These are phyloP conservation scores for Thecaphora frezii DNA, from an alignment of 1,284 basidiomycete genomes.

Conservation along the genomic window DNA sequence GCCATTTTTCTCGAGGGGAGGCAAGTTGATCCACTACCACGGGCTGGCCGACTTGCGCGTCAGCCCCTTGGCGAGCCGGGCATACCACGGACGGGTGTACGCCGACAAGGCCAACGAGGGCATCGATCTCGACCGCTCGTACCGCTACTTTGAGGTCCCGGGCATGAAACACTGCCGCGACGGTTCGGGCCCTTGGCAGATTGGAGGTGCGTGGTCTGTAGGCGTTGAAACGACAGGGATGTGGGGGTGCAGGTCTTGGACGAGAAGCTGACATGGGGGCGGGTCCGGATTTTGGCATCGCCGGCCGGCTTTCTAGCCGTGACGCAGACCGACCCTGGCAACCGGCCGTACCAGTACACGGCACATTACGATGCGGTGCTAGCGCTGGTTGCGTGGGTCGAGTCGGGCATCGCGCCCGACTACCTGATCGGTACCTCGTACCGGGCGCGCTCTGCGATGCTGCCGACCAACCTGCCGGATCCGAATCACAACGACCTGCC, in stretches of 20 bases:
- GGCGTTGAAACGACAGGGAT: too few relatives aligned
- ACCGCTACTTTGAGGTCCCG: conserved; percentile 61
- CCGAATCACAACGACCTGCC: background rate
- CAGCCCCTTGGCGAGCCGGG: conserved; percentile 59
- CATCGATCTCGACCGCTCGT: conserved; percentile 56
- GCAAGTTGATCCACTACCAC: conserved; percentile 59
- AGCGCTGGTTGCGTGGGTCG: conserved; percentile 62
- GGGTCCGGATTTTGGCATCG: too few relatives aligned
- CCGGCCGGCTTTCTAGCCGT: background rate
- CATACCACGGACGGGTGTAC: conserved; percentile 59
- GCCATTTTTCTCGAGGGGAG: conserved; percentile 49
- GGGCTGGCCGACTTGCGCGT: conserved; percentile 59
- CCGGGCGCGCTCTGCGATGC: background rate
- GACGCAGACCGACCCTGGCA: conserved; percentile 19
- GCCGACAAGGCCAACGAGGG: conserved; percentile 3
- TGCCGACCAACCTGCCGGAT: background rate
- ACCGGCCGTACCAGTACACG: conserved; percentile 31
- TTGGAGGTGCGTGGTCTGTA: conserved; percentile 17
- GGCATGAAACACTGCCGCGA: conserved; percentile 62
- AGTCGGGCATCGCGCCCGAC: conserved; percentile 59
- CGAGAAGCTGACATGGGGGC: too few relatives aligned
- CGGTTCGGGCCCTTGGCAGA: conserved; percentile 38
- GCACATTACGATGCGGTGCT: conserved; percentile 60
- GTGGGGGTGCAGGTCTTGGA: too few relatives aligned
- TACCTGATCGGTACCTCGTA: conserved; percentile 53